Conservation (phyloP, 768 basidiomycete genomes). For the Tricholoma bakamatsutake region DNA sequence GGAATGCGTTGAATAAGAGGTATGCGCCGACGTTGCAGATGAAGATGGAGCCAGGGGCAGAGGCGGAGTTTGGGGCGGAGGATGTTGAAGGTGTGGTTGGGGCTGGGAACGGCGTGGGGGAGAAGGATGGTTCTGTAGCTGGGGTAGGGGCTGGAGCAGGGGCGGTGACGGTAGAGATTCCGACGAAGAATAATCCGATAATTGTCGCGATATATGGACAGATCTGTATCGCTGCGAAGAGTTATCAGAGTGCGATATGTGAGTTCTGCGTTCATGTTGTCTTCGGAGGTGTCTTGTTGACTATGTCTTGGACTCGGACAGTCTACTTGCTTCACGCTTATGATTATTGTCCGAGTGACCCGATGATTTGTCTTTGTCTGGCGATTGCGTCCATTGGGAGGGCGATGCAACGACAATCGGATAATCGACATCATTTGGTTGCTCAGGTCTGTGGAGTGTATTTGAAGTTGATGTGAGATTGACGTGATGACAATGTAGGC, state of each 20-base stretch:
- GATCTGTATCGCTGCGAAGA: conserved; percentile 76
- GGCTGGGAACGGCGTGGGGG: conserved; percentile 1
- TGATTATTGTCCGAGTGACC: conserved; percentile 78
- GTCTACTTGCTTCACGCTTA: conserved; percentile 89
- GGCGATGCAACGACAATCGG: conserved; percentile 89
- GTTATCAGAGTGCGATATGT: conserved; percentile 92
- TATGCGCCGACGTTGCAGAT: conserved; percentile 39
- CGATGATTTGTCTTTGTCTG: conserved; percentile 77
- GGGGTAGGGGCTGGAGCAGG: background rate
- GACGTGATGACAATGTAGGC: conserved; percentile 38
- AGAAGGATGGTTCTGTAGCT: conserved; percentile 4
- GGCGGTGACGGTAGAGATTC: conserved; percentile 31
- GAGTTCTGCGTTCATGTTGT: conserved; percentile 22
- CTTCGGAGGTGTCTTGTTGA: background rate
- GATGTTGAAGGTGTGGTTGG: conserved; percentile 18
- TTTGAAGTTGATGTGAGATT: background rate
- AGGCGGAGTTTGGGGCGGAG: conserved; percentile 36
- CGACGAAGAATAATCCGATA: conserved; percentile 68
- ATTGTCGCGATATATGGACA: conserved; percentile 76
- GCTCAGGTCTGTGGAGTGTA: conserved; percentile 40
- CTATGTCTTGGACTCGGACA: conserved; percentile 28
- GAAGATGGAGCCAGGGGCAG: no score
- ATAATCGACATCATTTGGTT: conserved; percentile 89
- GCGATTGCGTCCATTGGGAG: conserved; percentile 84
- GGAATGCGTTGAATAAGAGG: conserved; percentile 55